phyloP scores from a whole-genome alignment of 495 filamentous ascomycete genomes.

The Talaromyces thailandensis region DNA sequence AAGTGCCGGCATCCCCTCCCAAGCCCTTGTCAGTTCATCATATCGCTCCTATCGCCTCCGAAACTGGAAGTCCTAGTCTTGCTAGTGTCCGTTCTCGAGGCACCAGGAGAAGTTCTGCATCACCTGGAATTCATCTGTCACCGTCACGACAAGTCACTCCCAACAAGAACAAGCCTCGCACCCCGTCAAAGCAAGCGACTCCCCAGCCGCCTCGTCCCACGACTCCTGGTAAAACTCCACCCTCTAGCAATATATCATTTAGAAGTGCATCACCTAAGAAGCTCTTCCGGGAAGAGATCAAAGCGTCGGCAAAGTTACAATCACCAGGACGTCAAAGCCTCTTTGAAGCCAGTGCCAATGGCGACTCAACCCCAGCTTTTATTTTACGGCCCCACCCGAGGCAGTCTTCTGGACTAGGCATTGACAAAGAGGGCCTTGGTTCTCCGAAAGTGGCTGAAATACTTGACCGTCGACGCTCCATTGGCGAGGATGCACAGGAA shows the following conservation, averaged over 20 bases:
- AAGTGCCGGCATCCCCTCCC: slow-evolving; percentile 19
- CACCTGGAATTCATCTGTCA: slow-evolving; percentile 10
- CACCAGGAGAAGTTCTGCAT: slow-evolving; percentile 39
- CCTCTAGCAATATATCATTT: slow-evolving; percentile 34
- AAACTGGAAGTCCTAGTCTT: slow-evolving; percentile 51
- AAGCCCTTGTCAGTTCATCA: slow-evolving; percentile 25
- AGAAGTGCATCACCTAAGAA: slow-evolving; percentile 45
- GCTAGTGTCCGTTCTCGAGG: slow-evolving; percentile 44
- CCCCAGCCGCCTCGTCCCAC: slow-evolving; percentile 43
- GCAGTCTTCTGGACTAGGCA: slow-evolving; percentile 66
- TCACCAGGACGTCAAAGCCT: slow-evolving; percentile 35
- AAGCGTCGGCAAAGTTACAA: slow-evolving; percentile 28
- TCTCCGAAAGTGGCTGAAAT: slow-evolving; percentile 68
- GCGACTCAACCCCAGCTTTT: slow-evolving; percentile 52
- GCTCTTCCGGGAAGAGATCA: slow-evolving; percentile 41
- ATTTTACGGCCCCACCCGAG: slow-evolving; percentile 54
- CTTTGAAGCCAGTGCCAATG: slow-evolving; percentile 50
- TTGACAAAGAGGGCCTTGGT: slow-evolving; percentile 66
- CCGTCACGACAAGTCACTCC: slow-evolving; percentile 24
- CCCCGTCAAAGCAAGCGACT: slow-evolving; percentile 41
- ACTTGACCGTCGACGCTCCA: slow-evolving; percentile 62
- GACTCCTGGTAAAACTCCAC: slow-evolving; percentile 45
- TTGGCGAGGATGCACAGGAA: slow-evolving; percentile 52
- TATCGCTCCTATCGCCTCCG: slow-evolving; percentile 40
- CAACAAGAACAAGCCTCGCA: slow-evolving; percentile 23